Evolutionary conservation across 768 basidiomycete genomes (phyloP).

Genomic region (Boletus insuetus): DNA sequence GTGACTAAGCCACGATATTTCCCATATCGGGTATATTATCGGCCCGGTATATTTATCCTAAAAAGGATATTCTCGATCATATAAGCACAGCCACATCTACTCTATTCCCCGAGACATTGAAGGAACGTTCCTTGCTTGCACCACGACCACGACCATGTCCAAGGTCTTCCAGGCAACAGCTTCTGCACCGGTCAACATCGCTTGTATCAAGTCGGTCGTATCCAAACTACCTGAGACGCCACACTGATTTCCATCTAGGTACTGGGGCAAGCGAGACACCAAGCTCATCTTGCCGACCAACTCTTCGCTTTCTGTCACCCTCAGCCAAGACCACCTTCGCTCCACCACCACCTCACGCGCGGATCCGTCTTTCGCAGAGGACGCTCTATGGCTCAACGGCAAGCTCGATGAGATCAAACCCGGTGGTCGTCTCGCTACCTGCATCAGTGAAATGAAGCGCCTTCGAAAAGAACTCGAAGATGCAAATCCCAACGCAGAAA

Average conservation of each 20-base stretch:
- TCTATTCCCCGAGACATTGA: conserved; percentile 10
- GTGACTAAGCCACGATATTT: conserved; percentile 12
- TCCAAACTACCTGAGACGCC: neutral
- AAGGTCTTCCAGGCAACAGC: conserved; percentile 76
- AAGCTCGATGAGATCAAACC: conserved; percentile 85
- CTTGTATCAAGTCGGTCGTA: conserved; percentile 84
- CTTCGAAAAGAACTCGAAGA: conserved; percentile 76
- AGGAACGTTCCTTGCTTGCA: conserved; percentile 1
- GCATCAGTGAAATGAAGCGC: conserved; percentile 83
- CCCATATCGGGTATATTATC: conserved; percentile 12
- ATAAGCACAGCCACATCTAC: conserved; percentile 20
- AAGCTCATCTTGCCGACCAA: conserved; percentile 95
- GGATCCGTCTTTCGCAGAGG: conserved; percentile 67
- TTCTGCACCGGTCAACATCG: conserved; percentile 95
- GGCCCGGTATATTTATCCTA: conserved; percentile 10
- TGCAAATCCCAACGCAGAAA: conserved; percentile 57
- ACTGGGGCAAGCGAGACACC: conserved; percentile 99
- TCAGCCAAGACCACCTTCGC: conserved; percentile 92
- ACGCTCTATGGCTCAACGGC: conserved; percentile 94
- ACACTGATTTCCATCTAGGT: conserved; percentile 46
- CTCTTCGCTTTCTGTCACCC: conserved; percentile 96
- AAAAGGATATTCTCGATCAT: conserved; percentile 15
- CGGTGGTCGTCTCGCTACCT: conserved; percentile 75
- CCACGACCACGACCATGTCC: conserved; percentile 43
- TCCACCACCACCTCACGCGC: conserved; percentile 92